A percentile compares a stretch with the other conserved stretches of the same genome.
Conservation (phyloP, 179 eudicot genomes). For the Patellifolia procumbens region DNA sequence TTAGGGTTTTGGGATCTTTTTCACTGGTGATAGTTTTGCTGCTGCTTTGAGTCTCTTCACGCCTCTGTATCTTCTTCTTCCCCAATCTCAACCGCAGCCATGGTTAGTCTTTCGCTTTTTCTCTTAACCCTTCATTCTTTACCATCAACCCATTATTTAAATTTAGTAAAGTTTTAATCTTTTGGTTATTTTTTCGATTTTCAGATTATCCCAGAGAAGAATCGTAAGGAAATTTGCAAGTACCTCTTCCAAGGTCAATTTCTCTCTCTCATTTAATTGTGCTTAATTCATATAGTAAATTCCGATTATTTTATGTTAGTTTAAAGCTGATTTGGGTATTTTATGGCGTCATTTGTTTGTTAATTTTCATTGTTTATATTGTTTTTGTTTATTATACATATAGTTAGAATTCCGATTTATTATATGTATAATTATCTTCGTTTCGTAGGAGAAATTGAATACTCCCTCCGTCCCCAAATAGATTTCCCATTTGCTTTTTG, state of each 20-base stretch:
- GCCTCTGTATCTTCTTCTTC: not conserved
- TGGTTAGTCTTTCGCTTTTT: not conserved
- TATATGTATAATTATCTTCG: too few species aligned
- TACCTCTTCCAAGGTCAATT: constrained; percentile 83
- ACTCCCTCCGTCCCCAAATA: too few species aligned
- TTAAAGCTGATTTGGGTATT: not conserved
- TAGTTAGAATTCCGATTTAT: too few species aligned
- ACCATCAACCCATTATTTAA: not conserved
- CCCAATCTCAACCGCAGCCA: constrained; percentile 14
- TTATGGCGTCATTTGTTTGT: not conserved
- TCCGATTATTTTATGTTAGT: not conserved
- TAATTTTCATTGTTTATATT: not conserved
- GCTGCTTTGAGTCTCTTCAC: not conserved
- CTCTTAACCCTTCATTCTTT: not conserved
- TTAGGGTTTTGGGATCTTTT: not conserved
- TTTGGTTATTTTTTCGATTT: constrained; percentile 15
- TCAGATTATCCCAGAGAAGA: constrained; percentile 92
- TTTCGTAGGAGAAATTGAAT: too few species aligned
- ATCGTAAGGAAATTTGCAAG: constrained; percentile 81
- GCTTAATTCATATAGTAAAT: not conserved
- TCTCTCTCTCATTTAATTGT: not conserved
- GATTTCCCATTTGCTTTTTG: too few species aligned
- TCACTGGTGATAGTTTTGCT: not conserved
- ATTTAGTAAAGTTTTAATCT: not conserved
- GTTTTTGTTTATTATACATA: not conserved